Percentiles rank a stretch among this genome's conserved stretches.
Evolutionary conservation across 148 eudicot species (phyloP).

Genomic region (Spergularia bocconei): DNA sequence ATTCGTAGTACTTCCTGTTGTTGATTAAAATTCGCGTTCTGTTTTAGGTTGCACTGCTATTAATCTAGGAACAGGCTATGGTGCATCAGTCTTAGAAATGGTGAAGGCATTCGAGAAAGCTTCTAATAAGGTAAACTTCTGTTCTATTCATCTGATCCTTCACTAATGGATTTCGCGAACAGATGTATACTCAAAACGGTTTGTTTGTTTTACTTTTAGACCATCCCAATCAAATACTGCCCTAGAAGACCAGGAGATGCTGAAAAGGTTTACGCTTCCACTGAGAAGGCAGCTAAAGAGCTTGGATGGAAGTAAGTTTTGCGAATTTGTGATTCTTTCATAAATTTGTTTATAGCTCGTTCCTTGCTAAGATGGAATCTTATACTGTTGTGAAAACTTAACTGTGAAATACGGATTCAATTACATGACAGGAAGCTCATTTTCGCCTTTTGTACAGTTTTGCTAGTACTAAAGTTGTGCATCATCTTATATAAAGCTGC

Average conservation of each 20-base stretch:
- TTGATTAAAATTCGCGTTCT: not conserved
- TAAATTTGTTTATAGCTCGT: no score
- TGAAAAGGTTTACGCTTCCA: conserved; percentile 68
- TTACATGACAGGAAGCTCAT: no score
- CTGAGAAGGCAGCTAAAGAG: conserved; percentile 74
- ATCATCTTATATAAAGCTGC: not conserved
- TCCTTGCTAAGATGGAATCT: no score
- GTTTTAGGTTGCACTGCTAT: conserved; percentile 64
- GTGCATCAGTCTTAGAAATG: conserved; percentile 88
- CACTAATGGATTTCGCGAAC: not conserved
- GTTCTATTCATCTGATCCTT: not conserved
- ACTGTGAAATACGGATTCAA: no score
- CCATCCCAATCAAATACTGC: conserved; percentile 72
- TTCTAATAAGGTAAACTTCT: conserved; percentile 58
- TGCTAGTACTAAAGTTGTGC: not conserved
- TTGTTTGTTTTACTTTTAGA: conserved; percentile 32
- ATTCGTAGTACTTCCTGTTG: not conserved
- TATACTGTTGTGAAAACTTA: no score
- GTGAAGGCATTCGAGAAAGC: conserved; percentile 88
- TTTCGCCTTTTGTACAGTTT: no score
- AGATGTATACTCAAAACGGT: no score
- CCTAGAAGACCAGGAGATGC: conserved; percentile 90
- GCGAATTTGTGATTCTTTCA: not conserved
- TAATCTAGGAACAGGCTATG: conserved; percentile 83
- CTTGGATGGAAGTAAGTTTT: conserved; percentile 87